Evolutionary conservation across 371 early-diverging fungal genomes (phyloP), one percentile per base, ranked within the genome.

Genomic region (Rhizopus delemar): DNA sequence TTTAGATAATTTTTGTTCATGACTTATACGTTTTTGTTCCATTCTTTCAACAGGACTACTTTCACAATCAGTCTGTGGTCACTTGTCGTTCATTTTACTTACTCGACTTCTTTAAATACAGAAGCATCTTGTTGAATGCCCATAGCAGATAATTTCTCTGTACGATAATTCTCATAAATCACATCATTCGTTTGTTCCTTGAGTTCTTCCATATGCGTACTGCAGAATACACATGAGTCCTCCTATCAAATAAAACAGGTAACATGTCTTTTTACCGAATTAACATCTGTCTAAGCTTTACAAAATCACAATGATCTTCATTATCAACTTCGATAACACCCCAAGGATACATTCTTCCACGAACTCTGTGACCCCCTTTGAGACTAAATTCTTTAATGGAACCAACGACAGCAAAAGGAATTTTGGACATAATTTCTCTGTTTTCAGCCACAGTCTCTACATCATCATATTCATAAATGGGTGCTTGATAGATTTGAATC

Each of bases 361-460:
- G 92, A 46, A 95, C 93, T 57, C 85, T 87, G 56, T 91, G 90
- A 41, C 97, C 93, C 56, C 88, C 88, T 15, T 83, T 73, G 7
- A 86, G 78, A 46, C 91, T 92, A 38, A 95, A 87, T 60, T 91
- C 90, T 65, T 88, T 87, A 69, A 93, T 93, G 62, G 93, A 90
- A 11, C 99, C 99, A 51, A 99, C 93, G 61, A 98, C 90, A 34
- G 98, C 96, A 67, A 99, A 97, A 3, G 98, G 98, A 57, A 96
- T 95, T 66, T 88, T 92, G 80, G 89, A 90, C 77, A 93, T 88
- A 61, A 98, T 92, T 62, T 96, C 97, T 64, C 89, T 89, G 80
- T 93, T 94, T 74, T 98, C 97, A 49, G 88, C 85, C 59, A 93
- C 84, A 9, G 96, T 95, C 72, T 97, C 98, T 39, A 88, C 82